Conservation (phyloP, 768 basidiomycete species). For the Amanita brunnescens region DNA sequence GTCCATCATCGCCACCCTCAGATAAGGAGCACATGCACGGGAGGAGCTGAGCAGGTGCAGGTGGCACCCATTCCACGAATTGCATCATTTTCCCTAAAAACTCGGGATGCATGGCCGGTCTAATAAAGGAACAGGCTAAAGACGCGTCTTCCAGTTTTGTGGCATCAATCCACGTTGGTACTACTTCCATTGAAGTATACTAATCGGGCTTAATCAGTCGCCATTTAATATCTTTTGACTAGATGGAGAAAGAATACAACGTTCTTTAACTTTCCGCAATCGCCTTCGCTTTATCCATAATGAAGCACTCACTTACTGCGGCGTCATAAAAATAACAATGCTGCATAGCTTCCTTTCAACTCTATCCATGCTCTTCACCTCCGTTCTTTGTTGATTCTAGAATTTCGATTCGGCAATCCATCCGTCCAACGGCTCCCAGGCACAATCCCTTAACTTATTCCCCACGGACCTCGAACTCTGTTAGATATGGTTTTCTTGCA, state of each 20-base stretch:
- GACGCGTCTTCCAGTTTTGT: background rate
- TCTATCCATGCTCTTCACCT: background rate
- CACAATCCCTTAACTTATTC: background rate
- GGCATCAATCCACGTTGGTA: background rate
- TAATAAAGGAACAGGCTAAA: background rate
- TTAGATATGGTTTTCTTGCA: background rate
- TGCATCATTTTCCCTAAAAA: background rate
- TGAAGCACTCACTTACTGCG: background rate
- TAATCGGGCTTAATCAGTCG: conserved; percentile 3
- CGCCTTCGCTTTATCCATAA: background rate
- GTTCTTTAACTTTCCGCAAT: background rate
- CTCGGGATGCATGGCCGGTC: background rate
- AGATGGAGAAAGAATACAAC: background rate
- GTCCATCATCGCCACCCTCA: background rate
- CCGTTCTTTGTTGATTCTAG: background rate
- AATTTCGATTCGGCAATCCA: background rate
- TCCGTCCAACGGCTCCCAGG: background rate
- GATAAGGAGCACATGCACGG: background rate
- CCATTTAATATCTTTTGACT: background rate
- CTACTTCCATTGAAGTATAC: background rate
- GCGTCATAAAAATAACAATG: background rate
- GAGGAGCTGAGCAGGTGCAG: background rate
- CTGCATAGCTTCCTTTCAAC: background rate
- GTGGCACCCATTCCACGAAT: background rate
- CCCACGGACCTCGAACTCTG: background rate